phyloP scores from a whole-genome alignment of 129 eudicot species.

The Oenanthe sinensis region DNA sequence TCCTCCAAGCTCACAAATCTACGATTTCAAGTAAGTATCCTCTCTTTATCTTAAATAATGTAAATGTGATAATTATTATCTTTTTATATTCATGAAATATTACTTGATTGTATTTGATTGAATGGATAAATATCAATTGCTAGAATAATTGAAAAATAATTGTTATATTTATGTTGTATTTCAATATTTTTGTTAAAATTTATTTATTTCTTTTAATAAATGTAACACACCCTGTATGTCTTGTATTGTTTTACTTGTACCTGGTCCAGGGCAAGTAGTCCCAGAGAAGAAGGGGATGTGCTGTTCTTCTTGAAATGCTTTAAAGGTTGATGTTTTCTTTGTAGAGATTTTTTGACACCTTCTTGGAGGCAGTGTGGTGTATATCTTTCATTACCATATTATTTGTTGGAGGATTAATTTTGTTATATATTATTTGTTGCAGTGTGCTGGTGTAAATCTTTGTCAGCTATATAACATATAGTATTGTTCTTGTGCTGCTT shows the following conservation, averaged over 20 bases:
- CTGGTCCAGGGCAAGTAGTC: constrained; percentile 91
- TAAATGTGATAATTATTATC: too few species aligned
- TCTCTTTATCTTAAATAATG: too few species aligned
- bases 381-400: neutral
- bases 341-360: constrained; percentile 2
- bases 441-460: neutral
- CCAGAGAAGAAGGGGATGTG: constrained; percentile 68
- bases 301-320: constrained; percentile 48
- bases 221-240: too few species aligned
- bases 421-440: constrained; percentile 11
- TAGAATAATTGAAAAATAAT: too few species aligned
- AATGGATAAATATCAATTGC: too few species aligned
- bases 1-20: too few species aligned
- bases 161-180: too few species aligned
- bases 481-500: neutral
- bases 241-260: constrained; percentile 29
- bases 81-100: too few species aligned
- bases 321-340: neutral
- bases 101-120: too few species aligned
- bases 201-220: too few species aligned
- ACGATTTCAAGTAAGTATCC: too few species aligned
- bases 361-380: neutral
- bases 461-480: neutral
- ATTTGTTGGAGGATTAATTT: constrained; percentile 21
- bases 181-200: too few species aligned